phyloP scores from a whole-genome alignment of 2,329 filamentous ascomycete species.

The Penicillium digitatum region DNA sequence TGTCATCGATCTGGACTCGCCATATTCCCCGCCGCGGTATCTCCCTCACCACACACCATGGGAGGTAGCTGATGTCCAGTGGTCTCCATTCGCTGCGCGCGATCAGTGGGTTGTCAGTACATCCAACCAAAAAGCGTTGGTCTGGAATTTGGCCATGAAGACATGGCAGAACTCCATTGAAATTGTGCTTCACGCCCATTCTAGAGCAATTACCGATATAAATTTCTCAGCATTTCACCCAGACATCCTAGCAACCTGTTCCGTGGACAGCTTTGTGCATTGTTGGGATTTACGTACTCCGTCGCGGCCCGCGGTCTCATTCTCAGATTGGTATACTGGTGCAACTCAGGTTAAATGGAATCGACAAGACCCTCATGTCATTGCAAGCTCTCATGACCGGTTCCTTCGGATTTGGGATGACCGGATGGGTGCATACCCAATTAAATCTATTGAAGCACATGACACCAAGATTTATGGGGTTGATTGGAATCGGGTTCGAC shows the following conservation, averaged over 20 bases:
- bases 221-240: constrained; percentile 94
- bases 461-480: constrained; percentile 91
- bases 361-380: constrained; percentile 75
- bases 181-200: constrained; percentile 80
- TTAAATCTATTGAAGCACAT: constrained; percentile 82
- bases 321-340: constrained; percentile 89
- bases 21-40: constrained; percentile 79
- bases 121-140: constrained; percentile 87
- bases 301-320: constrained; percentile 68
- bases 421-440: constrained; percentile 69
- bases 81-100: constrained; percentile 85
- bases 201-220: constrained; percentile 87
- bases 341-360: constrained; percentile 96
- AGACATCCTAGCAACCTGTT: constrained; percentile 82
- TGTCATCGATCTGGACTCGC: constrained; percentile 87
- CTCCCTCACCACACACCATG: constrained; percentile 85
- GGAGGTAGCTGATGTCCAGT: constrained; percentile 93
- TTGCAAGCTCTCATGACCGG: constrained; percentile 86
- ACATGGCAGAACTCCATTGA: constrained; percentile 75
- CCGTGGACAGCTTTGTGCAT: constrained; percentile 88
- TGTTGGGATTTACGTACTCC: constrained; percentile 83
- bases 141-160: constrained; percentile 81
- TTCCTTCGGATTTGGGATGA: constrained; percentile 89
- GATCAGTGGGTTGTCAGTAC: constrained; percentile 94
- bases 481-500: constrained; percentile 81